Conservation (phyloP, 2,329 filamentous ascomycete species). For the Ophiosphaerella korrae region DNA sequence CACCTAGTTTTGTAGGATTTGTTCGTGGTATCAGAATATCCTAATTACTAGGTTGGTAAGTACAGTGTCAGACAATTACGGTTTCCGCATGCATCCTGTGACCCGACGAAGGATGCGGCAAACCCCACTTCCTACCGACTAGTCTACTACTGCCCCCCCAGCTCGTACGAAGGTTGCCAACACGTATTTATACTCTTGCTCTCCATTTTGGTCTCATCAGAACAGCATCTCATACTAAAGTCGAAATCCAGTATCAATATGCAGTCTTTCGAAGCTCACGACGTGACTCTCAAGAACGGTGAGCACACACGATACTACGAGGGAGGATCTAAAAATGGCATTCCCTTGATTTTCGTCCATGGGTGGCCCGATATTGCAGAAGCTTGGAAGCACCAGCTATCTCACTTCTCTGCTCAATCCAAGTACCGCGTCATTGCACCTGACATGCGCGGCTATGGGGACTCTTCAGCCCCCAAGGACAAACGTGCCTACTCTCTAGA, state of each 20-base stretch:
- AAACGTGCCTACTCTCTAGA: slow-evolving; percentile 40
- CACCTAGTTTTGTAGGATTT: too few species aligned
- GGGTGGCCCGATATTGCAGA: slow-evolving; percentile 46
- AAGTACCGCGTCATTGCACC: slow-evolving; percentile 31
- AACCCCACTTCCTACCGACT: too few species aligned
- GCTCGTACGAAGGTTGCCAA: too few species aligned
- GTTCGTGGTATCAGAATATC: too few species aligned
- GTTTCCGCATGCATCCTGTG: too few species aligned
- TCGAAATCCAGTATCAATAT: slow-evolving; percentile 5
- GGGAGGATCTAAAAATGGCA: slow-evolving; percentile 25
- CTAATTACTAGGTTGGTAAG: too few species aligned
- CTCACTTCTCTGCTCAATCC: slow-evolving; percentile 34
- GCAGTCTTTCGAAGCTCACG: slow-evolving; percentile 18
- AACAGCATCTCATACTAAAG: too few species aligned
- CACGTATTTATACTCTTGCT: too few species aligned
- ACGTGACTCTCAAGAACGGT: slow-evolving; percentile 26
- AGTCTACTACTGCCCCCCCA: too few species aligned
- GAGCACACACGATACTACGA: slow-evolving; percentile 32
- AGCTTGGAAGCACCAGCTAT: slow-evolving; percentile 44
- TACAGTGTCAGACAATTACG: too few species aligned
- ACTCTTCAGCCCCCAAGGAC: slow-evolving; percentile 33
- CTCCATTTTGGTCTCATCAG: too few species aligned
- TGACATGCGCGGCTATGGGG: slow-evolving; percentile 47
- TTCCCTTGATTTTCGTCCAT: slow-evolving; percentile 33
- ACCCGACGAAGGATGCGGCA: too few species aligned